phyloP scores from a whole-genome alignment of 2,329 filamentous ascomycete species.

The Fusarium temperatum region DNA sequence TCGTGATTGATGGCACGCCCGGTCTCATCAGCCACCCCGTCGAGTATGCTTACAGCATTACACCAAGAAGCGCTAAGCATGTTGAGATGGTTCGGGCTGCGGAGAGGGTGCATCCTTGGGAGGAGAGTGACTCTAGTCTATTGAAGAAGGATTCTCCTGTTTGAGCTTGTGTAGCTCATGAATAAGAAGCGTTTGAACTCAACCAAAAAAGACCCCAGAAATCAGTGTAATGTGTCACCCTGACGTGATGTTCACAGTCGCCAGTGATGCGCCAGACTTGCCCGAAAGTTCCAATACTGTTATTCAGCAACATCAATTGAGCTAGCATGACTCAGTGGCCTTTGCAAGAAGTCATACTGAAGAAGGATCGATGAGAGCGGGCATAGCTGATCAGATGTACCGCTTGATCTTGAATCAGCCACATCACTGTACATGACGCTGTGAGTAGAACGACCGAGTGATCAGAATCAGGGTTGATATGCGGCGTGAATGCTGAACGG shows the following conservation, averaged over 20 bases:
- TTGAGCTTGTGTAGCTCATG: neutral
- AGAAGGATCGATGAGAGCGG: neutral
- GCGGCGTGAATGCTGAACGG: neutral
- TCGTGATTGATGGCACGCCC: conserved; percentile 17
- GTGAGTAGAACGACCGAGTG: neutral
- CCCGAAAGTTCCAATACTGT: neutral
- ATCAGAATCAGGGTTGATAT: neutral
- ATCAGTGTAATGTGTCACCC: too few species aligned
- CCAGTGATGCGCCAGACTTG: neutral
- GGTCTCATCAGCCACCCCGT: conserved; percentile 31
- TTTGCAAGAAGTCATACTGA: too few species aligned
- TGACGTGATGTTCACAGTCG: neutral
- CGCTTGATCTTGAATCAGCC: neutral
- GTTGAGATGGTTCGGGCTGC: conserved; percentile 27
- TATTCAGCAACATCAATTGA: neutral
- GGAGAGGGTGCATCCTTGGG: conserved; percentile 37
- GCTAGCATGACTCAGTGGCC: neutral
- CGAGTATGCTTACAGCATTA: conserved; percentile 29
- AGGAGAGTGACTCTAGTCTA: conserved; percentile 31
- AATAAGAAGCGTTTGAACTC: neutral
- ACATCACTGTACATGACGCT: neutral
- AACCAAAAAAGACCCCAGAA: neutral
- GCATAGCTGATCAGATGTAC: neutral
- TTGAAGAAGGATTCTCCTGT: conserved; percentile 1
- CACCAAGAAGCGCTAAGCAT: conserved; percentile 26